phyloP scores from a whole-genome alignment of 2,329 filamentous ascomycete species.

The Beauveria brongniartii region DNA sequence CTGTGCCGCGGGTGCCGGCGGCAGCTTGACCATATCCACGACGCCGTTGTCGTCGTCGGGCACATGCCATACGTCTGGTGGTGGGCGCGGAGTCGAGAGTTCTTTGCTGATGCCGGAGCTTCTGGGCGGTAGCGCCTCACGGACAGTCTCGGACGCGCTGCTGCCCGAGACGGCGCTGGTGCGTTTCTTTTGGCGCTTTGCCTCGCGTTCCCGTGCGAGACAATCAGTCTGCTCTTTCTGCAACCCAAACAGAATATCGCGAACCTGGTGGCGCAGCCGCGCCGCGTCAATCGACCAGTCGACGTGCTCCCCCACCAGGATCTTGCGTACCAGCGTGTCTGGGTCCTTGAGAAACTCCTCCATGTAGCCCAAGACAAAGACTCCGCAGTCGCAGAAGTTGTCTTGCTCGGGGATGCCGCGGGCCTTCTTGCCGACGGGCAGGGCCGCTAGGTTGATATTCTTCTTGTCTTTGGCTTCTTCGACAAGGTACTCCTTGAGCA shows the following conservation, averaged over 20 bases:
- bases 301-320: constrained; percentile 51
- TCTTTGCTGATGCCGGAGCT: neutral
- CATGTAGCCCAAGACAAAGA: constrained; percentile 79
- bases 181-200: constrained; percentile 15
- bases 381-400: constrained; percentile 83
- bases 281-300: constrained; percentile 48
- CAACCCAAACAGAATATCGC: constrained; percentile 56
- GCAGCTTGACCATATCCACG: neutral
- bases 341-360: constrained; percentile 73
- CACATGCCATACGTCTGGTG: neutral
- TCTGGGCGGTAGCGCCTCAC: neutral
- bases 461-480: constrained; percentile 63
- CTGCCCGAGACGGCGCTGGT: neutral
- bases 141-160: constrained; percentile 3
- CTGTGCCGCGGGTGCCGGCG: neutral
- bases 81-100: neutral
- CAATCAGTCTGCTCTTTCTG: constrained; percentile 47
- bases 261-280: constrained; percentile 56
- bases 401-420: constrained; percentile 68
- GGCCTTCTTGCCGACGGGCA: constrained; percentile 52
- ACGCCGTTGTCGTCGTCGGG: neutral
- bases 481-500: constrained; percentile 68
- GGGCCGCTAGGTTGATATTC: constrained; percentile 29
- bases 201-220: constrained; percentile 30
- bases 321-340: constrained; percentile 55